Percentiles rank a stretch among this genome's conserved stretches.
Evolutionary conservation across 2,329 filamentous ascomycete genomes (phyloP).

Genomic region (Zopfia rhizophila): DNA sequence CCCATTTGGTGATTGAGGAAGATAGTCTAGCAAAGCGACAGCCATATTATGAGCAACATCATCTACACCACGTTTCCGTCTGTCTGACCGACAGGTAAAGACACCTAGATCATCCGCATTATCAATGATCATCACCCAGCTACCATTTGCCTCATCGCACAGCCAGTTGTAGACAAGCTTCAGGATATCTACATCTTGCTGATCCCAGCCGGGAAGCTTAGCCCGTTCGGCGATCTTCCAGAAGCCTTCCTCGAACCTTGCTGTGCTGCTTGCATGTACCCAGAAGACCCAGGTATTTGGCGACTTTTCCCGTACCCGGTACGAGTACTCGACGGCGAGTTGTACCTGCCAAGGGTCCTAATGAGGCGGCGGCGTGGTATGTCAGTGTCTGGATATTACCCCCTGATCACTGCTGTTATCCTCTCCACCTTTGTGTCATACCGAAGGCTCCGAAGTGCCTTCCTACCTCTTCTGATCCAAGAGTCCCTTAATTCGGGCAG

Average conservation of each 20-base stretch:
- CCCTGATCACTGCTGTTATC: conserved; percentile 12
- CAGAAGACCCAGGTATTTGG: conserved; percentile 42
- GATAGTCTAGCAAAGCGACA: conserved; percentile 15
- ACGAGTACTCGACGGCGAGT: conserved; percentile 35
- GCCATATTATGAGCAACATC: background rate
- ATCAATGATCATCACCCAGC: conserved; percentile 47
- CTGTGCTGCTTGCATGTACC: conserved; percentile 34
- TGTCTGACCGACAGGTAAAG: conserved; percentile 3
- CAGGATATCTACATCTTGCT: conserved; percentile 33
- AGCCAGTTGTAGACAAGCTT: conserved; percentile 38
- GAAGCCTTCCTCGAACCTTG: conserved; percentile 36
- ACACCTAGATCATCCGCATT: conserved; percentile 37
- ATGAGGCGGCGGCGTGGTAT: conserved; percentile 7
- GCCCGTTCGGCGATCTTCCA: conserved; percentile 36
- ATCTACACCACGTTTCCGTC: background rate
- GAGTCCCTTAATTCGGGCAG: conserved; percentile 17
- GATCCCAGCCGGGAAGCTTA: conserved; percentile 34
- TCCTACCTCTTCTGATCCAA: conserved; percentile 14
- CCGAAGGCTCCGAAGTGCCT: conserved; percentile 19
- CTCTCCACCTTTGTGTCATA: conserved; percentile 25
- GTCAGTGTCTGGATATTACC: conserved; percentile 15
- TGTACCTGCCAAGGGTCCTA: conserved; percentile 15
- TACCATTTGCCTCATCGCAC: conserved; percentile 27
- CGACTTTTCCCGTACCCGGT: conserved; percentile 29
- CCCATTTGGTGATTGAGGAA: conserved; percentile 23